Evolutionary conservation across 2,329 filamentous ascomycete species (phyloP), one percentile per base, ranked within the genome.

Genomic region (Hypomyces perniciosus): DNA sequence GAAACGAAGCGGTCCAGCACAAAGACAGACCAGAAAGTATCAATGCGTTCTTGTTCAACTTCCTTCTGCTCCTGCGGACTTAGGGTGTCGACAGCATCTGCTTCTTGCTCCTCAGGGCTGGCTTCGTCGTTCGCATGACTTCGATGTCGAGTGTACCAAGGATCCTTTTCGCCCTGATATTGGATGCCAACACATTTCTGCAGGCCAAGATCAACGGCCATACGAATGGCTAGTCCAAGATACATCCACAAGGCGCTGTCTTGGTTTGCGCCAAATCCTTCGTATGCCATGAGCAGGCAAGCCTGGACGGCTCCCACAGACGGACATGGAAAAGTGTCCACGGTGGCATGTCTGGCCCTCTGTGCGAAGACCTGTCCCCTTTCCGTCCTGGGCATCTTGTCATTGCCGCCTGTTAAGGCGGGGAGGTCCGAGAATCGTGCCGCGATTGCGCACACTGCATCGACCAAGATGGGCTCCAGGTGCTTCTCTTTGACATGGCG

Each of bases 181-280:
- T 75, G 77, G 44, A 95, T 76, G 0, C 89, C 90, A 56, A 91
- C 85, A 12, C 87, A 76, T 56, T 90, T 95, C 58, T 92, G 88
- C 56, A 95, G 75, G 0, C 90, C 90, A 8, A 95, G 69, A 61
- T 90, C 86, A 54, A 88, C 80, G 0, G 85, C 85, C 82, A 90
- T 87, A 10, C 90, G 84, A 54, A 95, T 95, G 0, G 90, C 85
- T 46, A 92, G 84, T 0, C 90, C 90, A 1, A 95, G 75, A 62
- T 95, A 95, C 89, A 95, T 95, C 90, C 90, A 96, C 6, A 96
- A 68, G 0, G 89, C 88, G 64, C 89, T 95, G 62, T 95, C 90
- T 59, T 91, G 88, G 57, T 89, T 88, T 8, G 88, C 87, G 1
- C 90, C 90, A 59, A 96, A 95, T 40, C 91, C 86, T 58, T 95